Base-by-base conservation (phyloP, 768 basidiomycete genomes). In the Dentipellis fragilis region DNA sequence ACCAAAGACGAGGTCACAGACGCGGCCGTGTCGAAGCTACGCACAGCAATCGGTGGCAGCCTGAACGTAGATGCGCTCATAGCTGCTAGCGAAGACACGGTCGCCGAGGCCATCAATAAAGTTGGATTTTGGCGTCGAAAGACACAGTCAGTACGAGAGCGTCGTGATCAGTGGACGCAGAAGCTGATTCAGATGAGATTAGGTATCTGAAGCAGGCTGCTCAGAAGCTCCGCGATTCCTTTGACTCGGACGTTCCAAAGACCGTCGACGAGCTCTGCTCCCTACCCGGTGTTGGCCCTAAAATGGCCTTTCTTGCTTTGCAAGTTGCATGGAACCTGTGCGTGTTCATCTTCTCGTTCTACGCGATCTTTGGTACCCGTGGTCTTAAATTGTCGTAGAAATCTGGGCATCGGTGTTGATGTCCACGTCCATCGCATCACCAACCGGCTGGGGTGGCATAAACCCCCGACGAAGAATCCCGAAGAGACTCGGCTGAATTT, bases 381-480 rank as follows among this genome's bases (percentile, higher is more conserved):
- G 16, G 12, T 38, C n/a, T 49, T 34, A 14, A 36, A 51, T n/a
- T 49, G 37, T 23, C 9, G 6, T 64, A 92, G 89, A 48, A 91
- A 93, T 62, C 74, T 79, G 22, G 95, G 95, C 1, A 95, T 97
- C 36, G 95, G 94, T 0, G 95, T 98, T 0, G 95, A 99, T 62
- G 88, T 92, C 0, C 95, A 99, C 67, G 93, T 97, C 7, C 93
- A 97, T 62, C 76, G 95, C 6, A 97, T 99, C 53, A 93, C 93
- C 23, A 94, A 98, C 62, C 76, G 93, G 14, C 69, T 99, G 1
- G 84, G 89, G 40, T 99, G 95, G 95, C 95, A 98, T 68, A 80
- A 81, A 58, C 82, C 79, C 2, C 82, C 81, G 6, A 94, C 93
- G 1, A 89, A 85, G 64, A 87, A 74, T 2, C 89, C 94, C 0